Evolutionary conservation across 1,284 basidiomycete species (phyloP).

Genomic region (Sphagnurus paluster): DNA sequence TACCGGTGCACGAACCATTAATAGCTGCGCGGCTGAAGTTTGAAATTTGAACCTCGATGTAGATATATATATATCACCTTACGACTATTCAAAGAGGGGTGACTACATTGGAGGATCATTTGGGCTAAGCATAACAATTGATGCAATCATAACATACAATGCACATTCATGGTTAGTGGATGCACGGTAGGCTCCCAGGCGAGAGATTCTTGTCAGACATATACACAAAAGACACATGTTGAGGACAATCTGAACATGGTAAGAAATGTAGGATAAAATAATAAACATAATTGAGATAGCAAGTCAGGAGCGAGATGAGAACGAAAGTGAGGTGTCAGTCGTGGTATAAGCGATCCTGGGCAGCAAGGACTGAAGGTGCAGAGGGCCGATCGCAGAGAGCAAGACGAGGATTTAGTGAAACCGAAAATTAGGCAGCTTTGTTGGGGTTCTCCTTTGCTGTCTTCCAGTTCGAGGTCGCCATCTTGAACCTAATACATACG

Average conservation of each 20-base stretch:
- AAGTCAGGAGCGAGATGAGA: constrained; percentile 16
- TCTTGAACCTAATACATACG: constrained; percentile 57
- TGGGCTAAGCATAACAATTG: not conserved
- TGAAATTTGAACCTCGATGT: no score
- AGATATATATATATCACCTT: no score
- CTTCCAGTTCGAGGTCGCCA: constrained; percentile 77
- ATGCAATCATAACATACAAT: not conserved
- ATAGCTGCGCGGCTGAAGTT: no score
- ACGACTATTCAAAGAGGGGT: no score
- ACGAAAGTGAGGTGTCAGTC: constrained; percentile 10
- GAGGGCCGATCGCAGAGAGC: not conserved
- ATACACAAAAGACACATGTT: not conserved
- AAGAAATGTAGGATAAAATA: constrained; percentile 17
- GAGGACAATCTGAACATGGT: constrained; percentile 7
- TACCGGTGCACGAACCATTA: no score
- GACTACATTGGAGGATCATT: no score
- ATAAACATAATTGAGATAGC: constrained; percentile 20
- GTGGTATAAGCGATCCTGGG: constrained; percentile 8
- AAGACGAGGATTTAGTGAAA: constrained; percentile 3
- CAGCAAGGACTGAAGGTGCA: constrained; percentile 4
- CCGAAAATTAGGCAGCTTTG: constrained; percentile 29
- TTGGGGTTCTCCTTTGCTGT: constrained; percentile 68
- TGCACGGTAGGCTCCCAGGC: no score
- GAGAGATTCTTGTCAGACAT: no score
- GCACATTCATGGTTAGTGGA: not conserved